Conservation (phyloP, 208 protist species). For the Trypanosoma cruzi region DNA sequence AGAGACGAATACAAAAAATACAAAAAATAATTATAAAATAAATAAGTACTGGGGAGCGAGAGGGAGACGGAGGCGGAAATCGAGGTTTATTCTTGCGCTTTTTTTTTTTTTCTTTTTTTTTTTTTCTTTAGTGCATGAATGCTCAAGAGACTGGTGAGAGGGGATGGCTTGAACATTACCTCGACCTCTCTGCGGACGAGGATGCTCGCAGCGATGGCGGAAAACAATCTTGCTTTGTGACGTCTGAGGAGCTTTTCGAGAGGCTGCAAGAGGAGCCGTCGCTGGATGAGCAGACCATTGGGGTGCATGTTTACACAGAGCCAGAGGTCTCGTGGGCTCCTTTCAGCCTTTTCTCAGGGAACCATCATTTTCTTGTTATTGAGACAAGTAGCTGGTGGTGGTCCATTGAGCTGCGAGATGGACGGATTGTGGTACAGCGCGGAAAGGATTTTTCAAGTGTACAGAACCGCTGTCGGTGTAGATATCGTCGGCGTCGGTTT, state of each 20-base stretch:
- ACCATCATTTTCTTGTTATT: conserved; percentile 46
- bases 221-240: conserved; percentile 49
- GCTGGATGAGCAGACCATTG: conserved; percentile 40
- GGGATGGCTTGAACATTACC: conserved; percentile 40
- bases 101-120: conserved; percentile 16
- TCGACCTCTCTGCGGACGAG: conserved; percentile 58
- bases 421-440: conserved; percentile 53
- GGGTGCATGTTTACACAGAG: conserved; percentile 51
- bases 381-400: conserved; percentile 60
- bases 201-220: conserved; percentile 27
- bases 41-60: too few relatives aligned
- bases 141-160: not conserved
- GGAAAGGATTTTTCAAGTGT: conserved; percentile 57
- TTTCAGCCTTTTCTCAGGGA: conserved; percentile 5
- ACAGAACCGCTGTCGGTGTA: conserved; percentile 42
- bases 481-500: conserved; percentile 43
- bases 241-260: conserved; percentile 41
- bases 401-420: conserved; percentile 53
- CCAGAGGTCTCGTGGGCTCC: conserved; percentile 16
- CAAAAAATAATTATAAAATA: too few relatives aligned
- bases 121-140: conserved; percentile 16
- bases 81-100: too few relatives aligned
- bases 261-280: conserved; percentile 36
- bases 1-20: conserved; percentile 11
- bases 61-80: too few relatives aligned